Percentiles rank a stretch among this genome's conserved stretches.
Evolutionary conservation across 2,329 filamentous ascomycete genomes (phyloP).

Genomic region (Ophioceras dolichostomum): DNA sequence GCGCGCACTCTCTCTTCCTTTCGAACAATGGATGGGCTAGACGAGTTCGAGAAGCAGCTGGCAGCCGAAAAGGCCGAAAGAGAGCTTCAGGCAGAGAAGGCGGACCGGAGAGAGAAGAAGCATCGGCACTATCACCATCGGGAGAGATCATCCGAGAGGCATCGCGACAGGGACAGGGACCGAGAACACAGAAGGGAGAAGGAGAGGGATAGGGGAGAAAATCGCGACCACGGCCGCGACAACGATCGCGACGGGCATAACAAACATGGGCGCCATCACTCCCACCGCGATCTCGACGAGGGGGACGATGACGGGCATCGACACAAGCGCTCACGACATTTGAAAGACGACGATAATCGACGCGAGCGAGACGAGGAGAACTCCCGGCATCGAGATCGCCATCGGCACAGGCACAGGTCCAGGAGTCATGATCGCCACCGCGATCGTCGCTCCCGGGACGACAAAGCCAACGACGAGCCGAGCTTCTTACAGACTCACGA

Average conservation of each 20-base stretch:
- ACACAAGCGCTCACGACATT: slow-evolving; percentile 52
- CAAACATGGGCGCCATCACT: slow-evolving; percentile 20
- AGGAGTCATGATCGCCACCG: slow-evolving; percentile 14
- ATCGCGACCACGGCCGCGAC: slow-evolving; percentile 27
- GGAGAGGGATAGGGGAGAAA: slow-evolving; percentile 17
- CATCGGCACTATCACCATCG: slow-evolving; percentile 14
- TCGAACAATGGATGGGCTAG: slow-evolving; percentile 13
- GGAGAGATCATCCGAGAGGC: slow-evolving; percentile 14
- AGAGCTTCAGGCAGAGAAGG: slow-evolving; percentile 13
- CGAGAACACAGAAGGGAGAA: slow-evolving; percentile 15
- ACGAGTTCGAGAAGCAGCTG: slow-evolving; percentile 24
- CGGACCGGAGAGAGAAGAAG: slow-evolving; percentile 11
- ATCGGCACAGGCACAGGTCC: slow-evolving; percentile 31
- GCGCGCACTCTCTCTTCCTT: background rate
- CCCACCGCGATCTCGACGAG: slow-evolving; percentile 21
- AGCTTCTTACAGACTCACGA: slow-evolving; percentile 29
- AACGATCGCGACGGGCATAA: slow-evolving; percentile 52
- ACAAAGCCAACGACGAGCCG: slow-evolving; percentile 18
- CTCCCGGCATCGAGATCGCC: slow-evolving; percentile 10
- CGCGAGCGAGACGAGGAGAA: slow-evolving; percentile 17
- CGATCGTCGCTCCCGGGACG: slow-evolving; percentile 10
- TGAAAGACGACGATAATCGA: slow-evolving; percentile 28
- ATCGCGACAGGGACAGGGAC: slow-evolving; percentile 13
- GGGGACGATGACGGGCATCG: slow-evolving; percentile 41
- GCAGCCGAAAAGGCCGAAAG: slow-evolving; percentile 21